Evolutionary conservation across 2,329 filamentous ascomycete genomes (phyloP), one percentile per base, ranked within the genome.

Genomic region (Graphiopsis chlorocephala): DNA sequence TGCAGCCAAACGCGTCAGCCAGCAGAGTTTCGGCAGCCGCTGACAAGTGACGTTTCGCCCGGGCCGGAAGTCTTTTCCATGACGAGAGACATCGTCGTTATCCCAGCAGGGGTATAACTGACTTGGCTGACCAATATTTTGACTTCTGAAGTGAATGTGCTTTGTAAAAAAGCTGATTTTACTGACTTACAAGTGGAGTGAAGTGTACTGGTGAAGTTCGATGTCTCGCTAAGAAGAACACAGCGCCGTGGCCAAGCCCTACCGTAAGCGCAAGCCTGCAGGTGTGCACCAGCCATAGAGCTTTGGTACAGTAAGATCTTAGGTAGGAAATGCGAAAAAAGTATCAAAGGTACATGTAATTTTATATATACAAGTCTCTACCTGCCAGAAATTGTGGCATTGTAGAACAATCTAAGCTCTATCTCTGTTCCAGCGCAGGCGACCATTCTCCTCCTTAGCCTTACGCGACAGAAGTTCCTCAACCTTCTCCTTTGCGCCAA

Each of bases 401-500:
- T 2, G 17, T n/a, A 26, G 31, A 58, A 45, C 11, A 58, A 38
- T 45, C 56, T 58, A 56, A 17, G 53, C 56, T 45, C 57, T 48
- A 31, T 47, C 58, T 35, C 50, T 63, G 50, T 47, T 57, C 62
- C 62, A 64, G 31, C 31, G 17, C 42, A 64, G 28, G 11, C 25
- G 57, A 14, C 55, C 62, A 8, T 64, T 28, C 53, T 42, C 53
- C 23, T 59, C 48, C 10, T 12, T 31, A 48, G 72, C 70, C 68
- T 70, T 75, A 52, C 75, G 81, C 55, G 81, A 79, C 42, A 91
- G 77, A 48, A 96, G 85, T 69, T 87, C 82, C 23, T 84, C 80
- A 35, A 90, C 78, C 65, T 93, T 84, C 76, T 90, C 82, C 66
- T 83, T 78, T 7, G 80, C 75, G 42, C 81, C 80, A 68, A 80